A percentile compares a stretch with the other conserved stretches of the same genome.
Evolutionary conservation across 345 rosid genomes (phyloP).

Genomic region (Syzygium grande): DNA sequence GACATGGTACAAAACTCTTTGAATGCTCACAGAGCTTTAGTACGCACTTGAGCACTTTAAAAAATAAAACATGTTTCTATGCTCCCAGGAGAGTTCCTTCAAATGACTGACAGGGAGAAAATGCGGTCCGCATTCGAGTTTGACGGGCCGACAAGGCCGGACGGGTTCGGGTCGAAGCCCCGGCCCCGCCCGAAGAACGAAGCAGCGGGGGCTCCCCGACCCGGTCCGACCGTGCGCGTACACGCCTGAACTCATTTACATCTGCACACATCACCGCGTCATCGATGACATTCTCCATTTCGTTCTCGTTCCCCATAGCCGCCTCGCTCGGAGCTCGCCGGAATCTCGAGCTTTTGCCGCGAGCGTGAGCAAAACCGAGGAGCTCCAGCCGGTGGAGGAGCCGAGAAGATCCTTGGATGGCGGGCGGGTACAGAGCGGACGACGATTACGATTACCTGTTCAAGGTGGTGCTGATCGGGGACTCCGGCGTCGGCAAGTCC

Average conservation of each 20-base stretch:
- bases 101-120: background rate
- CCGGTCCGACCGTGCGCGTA: background rate
- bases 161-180: background rate
- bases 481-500: background rate
- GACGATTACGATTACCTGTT: background rate
- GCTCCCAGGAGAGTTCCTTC: background rate
- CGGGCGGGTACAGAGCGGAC: background rate
- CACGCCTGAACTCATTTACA: background rate
- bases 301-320: background rate
- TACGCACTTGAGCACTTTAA: background rate
- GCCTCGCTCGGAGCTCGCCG: background rate
- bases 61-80: background rate
- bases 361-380: background rate
- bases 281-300: background rate
- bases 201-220: background rate
- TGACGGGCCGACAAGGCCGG: background rate
- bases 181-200: background rate
- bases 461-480: background rate
- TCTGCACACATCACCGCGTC: background rate
- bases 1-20: background rate
- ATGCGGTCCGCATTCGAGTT: background rate
- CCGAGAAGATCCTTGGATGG: background rate
- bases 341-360: background rate
- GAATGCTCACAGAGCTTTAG: fast-evolving
- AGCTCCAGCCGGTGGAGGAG: background rate